phyloP scores from a whole-genome alignment of 2,329 filamentous ascomycete species.

The Claviceps monticola region DNA sequence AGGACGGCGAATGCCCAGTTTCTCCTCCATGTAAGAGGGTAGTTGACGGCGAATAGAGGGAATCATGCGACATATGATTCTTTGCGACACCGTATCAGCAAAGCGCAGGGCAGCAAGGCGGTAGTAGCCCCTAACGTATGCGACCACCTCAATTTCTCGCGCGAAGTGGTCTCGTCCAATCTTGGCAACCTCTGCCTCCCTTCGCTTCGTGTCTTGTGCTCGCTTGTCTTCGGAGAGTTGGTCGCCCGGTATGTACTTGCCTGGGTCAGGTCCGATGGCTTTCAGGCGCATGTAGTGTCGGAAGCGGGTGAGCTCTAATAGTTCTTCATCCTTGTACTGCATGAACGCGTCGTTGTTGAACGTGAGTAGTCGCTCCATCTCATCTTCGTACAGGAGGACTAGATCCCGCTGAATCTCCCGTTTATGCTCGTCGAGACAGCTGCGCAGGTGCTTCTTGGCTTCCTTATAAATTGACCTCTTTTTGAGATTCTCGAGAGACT shows the following conservation, averaged over 20 bases:
- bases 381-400: conserved; percentile 34
- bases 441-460: conserved; percentile 26
- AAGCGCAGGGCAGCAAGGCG: conserved; percentile 51
- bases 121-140: conserved; percentile 56
- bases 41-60: conserved; percentile 28
- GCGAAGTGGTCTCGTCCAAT: conserved; percentile 45
- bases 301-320: conserved; percentile 29
- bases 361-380: conserved; percentile 42
- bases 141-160: conserved; percentile 46
- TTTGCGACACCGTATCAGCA: conserved; percentile 38
- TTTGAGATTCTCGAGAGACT: conserved; percentile 31
- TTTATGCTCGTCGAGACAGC: conserved; percentile 29
- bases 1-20: conserved; percentile 26
- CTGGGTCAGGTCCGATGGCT: conserved; percentile 18
- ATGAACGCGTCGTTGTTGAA: conserved; percentile 36
- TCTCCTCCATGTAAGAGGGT: conserved; percentile 27
- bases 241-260: conserved; percentile 4
- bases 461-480: conserved; percentile 36
- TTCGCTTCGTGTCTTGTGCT: conserved; percentile 26
- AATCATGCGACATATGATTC: conserved; percentile 34
- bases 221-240: conserved; percentile 34
- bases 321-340: conserved; percentile 31
- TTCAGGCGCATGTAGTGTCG: conserved; percentile 37
- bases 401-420: conserved; percentile 24
- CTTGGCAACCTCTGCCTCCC: conserved; percentile 28